Base-by-base conservation (phyloP, 768 basidiomycete species). In the Panellus pusillus region DNA sequence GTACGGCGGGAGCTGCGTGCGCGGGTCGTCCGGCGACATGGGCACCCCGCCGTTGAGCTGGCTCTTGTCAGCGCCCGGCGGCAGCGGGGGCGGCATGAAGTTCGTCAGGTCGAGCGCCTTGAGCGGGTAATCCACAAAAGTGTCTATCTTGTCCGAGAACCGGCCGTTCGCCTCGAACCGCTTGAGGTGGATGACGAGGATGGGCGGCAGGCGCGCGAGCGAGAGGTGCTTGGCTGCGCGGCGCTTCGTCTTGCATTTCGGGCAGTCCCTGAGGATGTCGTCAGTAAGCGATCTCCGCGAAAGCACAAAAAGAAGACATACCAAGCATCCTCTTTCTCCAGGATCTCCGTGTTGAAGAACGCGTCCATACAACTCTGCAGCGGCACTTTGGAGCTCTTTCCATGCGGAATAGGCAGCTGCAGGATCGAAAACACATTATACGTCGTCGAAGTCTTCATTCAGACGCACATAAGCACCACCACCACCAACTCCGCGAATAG, bases 371-470 rank as follows among this genome's bases (percentile, higher is more conserved):
- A 95, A 24, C 84, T 80, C 52, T 87, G 79, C 40, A 99, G 74
- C 1, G 86, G 78, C 20, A 91, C 83, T 62, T 81, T 86, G 4
- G 79, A 74, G 19, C 77, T 76, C 51, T 79, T 80, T 24, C 77
- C 74, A 17, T 80, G 73, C 1, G 95, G 94, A 44, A 99, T 86
- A 1, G 96, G 95, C 44, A 99, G 68, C 47, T 93, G 88, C 47
- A 99, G 79, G 58, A 94, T 95, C 77, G 97, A 98, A 71, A 98
- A 98, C 7, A 90, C 80, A 66, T 98, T 97, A 63, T 95, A 98
- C 5, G 95, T 98, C 24, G 94, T 98, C 27, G 95, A 97, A 5
- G 95, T 98, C 94, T 98, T 9, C 31, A 47, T 44, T 38, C 36
- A 42, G 50, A 39, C 47, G n/a, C 24, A 43, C 24, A 37, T 47